phyloP scores from a whole-genome alignment of 352 stramenopile genomes.

The Phytophthora syringae region DNA sequence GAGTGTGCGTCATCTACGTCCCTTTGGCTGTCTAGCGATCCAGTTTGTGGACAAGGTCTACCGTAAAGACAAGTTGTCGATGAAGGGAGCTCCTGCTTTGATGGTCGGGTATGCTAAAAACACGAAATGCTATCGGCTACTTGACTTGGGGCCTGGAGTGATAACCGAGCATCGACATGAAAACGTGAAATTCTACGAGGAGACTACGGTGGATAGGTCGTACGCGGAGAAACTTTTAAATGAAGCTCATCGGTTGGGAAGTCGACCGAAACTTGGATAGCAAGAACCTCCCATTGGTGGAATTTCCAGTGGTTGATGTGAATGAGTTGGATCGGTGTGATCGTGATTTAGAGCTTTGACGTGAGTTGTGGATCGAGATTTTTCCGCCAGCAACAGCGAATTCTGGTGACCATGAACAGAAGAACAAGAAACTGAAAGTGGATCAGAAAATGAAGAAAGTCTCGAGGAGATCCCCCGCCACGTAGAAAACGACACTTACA shows the following conservation, averaged over 20 bases:
- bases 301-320: slow-evolving; percentile 9
- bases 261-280: slow-evolving; percentile 3
- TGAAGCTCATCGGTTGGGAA: slow-evolving; percentile 8
- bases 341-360: neutral
- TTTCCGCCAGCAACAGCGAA: neutral
- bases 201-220: slow-evolving; percentile 8
- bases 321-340: neutral
- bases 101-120: slow-evolving; percentile 15
- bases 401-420: neutral
- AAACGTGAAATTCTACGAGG: slow-evolving; percentile 25
- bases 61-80: slow-evolving; percentile 10
- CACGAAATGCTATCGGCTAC: slow-evolving; percentile 16
- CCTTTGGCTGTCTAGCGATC: slow-evolving; percentile 14
- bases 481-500: slow-evolving; percentile 12
- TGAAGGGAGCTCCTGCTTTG: slow-evolving; percentile 3
- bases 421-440: neutral
- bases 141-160: slow-evolving; percentile 10
- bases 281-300: slow-evolving; percentile 4
- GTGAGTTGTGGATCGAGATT: neutral
- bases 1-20: slow-evolving; percentile 11
- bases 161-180: slow-evolving; percentile 13
- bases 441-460: slow-evolving; percentile 16
- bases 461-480: slow-evolving; percentile 7
- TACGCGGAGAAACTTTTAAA: slow-evolving; percentile 24
- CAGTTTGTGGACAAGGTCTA: slow-evolving; percentile 25